Percentiles rank a stretch among this genome's conserved stretches.
These are phyloP conservation scores for Themeda triandra DNA, from an alignment of 176 grass and related monocot genomes.

Conservation along the genomic window DNA sequence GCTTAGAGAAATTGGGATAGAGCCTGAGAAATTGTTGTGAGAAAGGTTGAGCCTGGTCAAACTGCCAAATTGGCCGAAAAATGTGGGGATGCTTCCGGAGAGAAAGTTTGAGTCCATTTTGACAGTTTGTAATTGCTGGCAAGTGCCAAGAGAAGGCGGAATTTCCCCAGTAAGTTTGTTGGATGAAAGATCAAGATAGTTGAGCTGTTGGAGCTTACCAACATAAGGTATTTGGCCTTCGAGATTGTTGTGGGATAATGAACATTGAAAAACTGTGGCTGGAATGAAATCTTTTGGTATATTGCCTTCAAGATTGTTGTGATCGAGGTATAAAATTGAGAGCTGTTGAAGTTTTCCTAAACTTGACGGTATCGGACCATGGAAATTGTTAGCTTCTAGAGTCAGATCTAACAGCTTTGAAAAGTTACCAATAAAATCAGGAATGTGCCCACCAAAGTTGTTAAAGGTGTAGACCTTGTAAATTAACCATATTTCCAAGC, in stretches of 20 bases:
- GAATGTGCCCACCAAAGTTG: slow-evolving; percentile 28
- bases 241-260: slow-evolving; percentile 13
- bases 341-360: slow-evolving; percentile 28
- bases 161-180: slow-evolving; percentile 48
- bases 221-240: slow-evolving; percentile 11
- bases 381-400: slow-evolving; percentile 29
- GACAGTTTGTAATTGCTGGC: slow-evolving; percentile 16
- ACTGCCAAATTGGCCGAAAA: background rate
- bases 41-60: slow-evolving; percentile 22
- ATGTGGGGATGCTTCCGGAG: slow-evolving; percentile 30
- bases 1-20: no score
- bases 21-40: slow-evolving; percentile 32
- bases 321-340: background rate
- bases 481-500: slow-evolving; percentile 12
- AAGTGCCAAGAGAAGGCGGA: slow-evolving; percentile 26
- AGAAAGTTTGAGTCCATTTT: slow-evolving; percentile 17
- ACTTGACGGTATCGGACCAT: slow-evolving; percentile 32
- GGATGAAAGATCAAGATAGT: slow-evolving; percentile 24
- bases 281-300: slow-evolving; percentile 2
- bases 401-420: slow-evolving; percentile 17
- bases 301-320: slow-evolving; percentile 22
- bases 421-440: slow-evolving; percentile 37
- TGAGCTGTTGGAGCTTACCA: slow-evolving; percentile 20
- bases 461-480: slow-evolving; percentile 30
- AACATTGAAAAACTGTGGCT: background rate